Percentiles rank a stretch among this genome's conserved stretches.
phyloP scores from a whole-genome alignment of 2,329 filamentous ascomycete genomes.

The Hypoxylon sp. region DNA sequence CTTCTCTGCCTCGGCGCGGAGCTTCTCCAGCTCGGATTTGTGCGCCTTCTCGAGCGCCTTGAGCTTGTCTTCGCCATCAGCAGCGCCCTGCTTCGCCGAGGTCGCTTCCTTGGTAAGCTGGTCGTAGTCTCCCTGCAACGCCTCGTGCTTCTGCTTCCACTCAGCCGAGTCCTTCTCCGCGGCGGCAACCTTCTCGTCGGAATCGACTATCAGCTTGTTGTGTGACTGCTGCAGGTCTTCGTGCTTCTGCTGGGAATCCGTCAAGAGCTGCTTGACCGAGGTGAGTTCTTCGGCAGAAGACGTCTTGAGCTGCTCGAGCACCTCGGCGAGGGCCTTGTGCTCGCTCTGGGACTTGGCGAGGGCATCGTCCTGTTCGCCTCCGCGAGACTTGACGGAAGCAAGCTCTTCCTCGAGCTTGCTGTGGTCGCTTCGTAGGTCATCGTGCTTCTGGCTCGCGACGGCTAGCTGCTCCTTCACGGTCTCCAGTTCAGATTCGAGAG shows the following conservation, averaged over 20 bases:
- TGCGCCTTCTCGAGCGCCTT: conserved; percentile 35
- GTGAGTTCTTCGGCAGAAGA: conserved; percentile 46
- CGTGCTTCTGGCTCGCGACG: conserved; percentile 46
- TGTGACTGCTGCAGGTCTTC: conserved; percentile 34
- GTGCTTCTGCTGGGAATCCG: conserved; percentile 38
- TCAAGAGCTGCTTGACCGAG: conserved; percentile 40
- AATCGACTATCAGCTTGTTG: conserved; percentile 45
- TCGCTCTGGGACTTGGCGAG: conserved; percentile 34
- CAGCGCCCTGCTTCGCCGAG: conserved; percentile 36
- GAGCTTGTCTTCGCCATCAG: conserved; percentile 32
- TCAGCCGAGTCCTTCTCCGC: conserved; percentile 40
- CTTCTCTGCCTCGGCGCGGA: conserved; percentile 34
- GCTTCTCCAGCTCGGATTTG: conserved; percentile 30
- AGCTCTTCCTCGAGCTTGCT: conserved; percentile 40
- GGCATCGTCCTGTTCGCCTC: conserved; percentile 36
- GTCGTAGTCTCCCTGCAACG: conserved; percentile 21
- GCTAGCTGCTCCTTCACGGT: conserved; percentile 48
- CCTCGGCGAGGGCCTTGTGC: conserved; percentile 28
- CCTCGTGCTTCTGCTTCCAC: conserved; percentile 36
- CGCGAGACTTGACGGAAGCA: conserved; percentile 32
- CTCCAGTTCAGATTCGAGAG: conserved; percentile 47
- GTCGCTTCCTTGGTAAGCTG: conserved; percentile 28
- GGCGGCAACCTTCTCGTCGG: conserved; percentile 44
- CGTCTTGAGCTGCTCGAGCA: conserved; percentile 40
- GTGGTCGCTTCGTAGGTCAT: conserved; percentile 42